phyloP scores from a whole-genome alignment of 2,329 filamentous ascomycete species.

The Phaeosphaeria sp. region DNA sequence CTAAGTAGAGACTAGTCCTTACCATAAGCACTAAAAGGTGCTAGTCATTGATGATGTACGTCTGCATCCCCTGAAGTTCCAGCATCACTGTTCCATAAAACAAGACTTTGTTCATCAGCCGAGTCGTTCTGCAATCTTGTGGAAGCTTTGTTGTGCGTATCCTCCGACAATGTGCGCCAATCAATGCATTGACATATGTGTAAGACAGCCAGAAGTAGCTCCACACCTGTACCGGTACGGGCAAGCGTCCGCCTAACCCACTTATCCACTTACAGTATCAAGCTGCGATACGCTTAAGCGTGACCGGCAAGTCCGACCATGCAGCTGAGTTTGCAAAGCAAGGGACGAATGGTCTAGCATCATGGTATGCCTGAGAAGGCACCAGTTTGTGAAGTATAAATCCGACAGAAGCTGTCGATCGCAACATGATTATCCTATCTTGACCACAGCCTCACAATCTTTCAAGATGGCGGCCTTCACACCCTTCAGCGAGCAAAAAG shows the following conservation, averaged over 20 bases:
- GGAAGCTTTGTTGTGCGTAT: too few relatives aligned
- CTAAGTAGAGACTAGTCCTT: neutral
- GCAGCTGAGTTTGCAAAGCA: neutral
- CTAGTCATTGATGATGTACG: neutral
- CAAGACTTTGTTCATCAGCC: neutral
- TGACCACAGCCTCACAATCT: neutral
- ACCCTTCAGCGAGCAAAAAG: conserved; percentile 31
- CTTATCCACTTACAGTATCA: neutral
- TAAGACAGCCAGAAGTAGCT: neutral
- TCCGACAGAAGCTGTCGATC: neutral
- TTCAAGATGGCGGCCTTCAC: conserved; percentile 24
- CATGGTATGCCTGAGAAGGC: neutral
- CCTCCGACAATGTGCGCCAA: too few relatives aligned
- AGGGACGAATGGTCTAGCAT: neutral
- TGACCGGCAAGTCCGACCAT: neutral
- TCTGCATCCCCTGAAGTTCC: neutral
- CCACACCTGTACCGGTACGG: neutral
- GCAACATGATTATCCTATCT: neutral
- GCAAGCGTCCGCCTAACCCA: neutral
- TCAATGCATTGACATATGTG: neutral
- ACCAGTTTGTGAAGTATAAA: neutral
- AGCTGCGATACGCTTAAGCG: neutral
- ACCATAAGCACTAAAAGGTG: neutral
- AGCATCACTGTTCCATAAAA: neutral
- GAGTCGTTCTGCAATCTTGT: too few relatives aligned